These are phyloP conservation scores for Tolypocladium album DNA, from an alignment of 2,329 filamentous ascomycete genomes.

Conservation along the genomic window DNA sequence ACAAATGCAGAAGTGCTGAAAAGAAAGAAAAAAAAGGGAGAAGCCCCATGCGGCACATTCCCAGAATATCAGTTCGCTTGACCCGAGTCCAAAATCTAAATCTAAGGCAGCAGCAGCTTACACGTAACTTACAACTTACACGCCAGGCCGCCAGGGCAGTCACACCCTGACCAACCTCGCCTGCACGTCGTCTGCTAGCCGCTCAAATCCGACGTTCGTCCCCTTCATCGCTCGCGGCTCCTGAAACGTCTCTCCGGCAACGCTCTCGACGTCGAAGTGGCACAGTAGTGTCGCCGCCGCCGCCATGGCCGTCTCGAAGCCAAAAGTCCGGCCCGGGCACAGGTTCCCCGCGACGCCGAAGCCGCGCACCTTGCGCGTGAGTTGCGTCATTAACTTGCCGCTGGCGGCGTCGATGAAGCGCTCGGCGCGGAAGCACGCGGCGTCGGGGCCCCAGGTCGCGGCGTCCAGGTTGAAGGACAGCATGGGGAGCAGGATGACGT, in stretches of 20 bases:
- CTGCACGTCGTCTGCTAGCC: conserved; percentile 15
- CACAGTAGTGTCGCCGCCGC: conserved; percentile 14
- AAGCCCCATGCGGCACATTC: neutral
- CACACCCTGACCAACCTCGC: conserved; percentile 8
- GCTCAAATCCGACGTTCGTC: conserved; percentile 20
- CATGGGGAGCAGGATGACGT: conserved; percentile 21
- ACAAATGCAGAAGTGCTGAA: neutral
- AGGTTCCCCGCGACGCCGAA: conserved; percentile 21
- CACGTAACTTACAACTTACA: neutral
- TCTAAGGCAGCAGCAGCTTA: too few relatives aligned
- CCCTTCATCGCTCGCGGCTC: conserved; percentile 13
- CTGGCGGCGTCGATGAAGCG: conserved; percentile 15
- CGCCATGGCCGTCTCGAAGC: conserved; percentile 17
- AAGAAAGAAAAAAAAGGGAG: neutral
- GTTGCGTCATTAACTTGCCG: conserved; percentile 10
- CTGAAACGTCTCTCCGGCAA: conserved; percentile 7
- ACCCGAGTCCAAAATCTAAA: neutral
- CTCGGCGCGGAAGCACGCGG: conserved; percentile 11
- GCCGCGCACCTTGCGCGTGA: conserved; percentile 15
- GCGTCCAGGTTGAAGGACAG: conserved; percentile 17
- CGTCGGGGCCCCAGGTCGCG: conserved; percentile 16
- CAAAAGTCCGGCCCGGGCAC: conserved; percentile 18
- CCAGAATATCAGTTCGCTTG: neutral
- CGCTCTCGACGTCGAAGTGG: conserved; percentile 14
- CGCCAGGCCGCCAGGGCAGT: neutral